Conservation (phyloP, 768 basidiomycete species). For the Boletus pseudopeckii region DNA sequence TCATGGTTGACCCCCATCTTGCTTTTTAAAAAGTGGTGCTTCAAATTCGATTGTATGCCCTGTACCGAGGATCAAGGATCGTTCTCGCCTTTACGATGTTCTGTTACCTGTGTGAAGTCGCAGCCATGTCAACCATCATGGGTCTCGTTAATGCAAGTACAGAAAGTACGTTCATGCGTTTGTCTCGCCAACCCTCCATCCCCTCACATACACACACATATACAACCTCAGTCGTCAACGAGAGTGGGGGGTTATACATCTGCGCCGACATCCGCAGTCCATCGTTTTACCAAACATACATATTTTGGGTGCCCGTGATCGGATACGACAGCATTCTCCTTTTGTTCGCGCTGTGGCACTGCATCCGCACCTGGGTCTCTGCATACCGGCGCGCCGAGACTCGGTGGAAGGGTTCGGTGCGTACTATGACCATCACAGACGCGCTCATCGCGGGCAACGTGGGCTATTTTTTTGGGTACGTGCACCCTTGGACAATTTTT, state of each 20-base stretch:
- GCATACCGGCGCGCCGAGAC: too few relatives aligned
- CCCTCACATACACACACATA: too few relatives aligned
- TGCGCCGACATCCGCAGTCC: neutral
- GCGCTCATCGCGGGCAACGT: too few relatives aligned
- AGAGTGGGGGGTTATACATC: neutral
- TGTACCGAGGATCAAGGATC: slow-evolving; percentile 6
- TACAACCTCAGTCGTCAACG: too few relatives aligned
- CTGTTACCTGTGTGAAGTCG: slow-evolving; percentile 2
- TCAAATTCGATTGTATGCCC: slow-evolving; percentile 10
- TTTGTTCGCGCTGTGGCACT: slow-evolving; percentile 4
- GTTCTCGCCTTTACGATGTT: slow-evolving; percentile 3
- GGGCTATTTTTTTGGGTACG: too few relatives aligned
- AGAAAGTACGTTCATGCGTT: too few relatives aligned
- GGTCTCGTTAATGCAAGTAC: too few relatives aligned
- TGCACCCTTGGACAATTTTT: too few relatives aligned
- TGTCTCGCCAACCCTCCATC: too few relatives aligned
- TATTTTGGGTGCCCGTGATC: slow-evolving; percentile 9
- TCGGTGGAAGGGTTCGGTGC: too few relatives aligned
- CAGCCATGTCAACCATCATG: neutral
- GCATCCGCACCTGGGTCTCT: neutral
- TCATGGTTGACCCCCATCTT: neutral
- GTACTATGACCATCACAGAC: too few relatives aligned
- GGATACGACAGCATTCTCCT: slow-evolving; percentile 7
- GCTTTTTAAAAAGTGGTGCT: slow-evolving; percentile 6
- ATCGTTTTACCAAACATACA: neutral